phyloP scores from a whole-genome alignment of 2,329 filamentous ascomycete species.

The Arthrobotrys iridis region DNA sequence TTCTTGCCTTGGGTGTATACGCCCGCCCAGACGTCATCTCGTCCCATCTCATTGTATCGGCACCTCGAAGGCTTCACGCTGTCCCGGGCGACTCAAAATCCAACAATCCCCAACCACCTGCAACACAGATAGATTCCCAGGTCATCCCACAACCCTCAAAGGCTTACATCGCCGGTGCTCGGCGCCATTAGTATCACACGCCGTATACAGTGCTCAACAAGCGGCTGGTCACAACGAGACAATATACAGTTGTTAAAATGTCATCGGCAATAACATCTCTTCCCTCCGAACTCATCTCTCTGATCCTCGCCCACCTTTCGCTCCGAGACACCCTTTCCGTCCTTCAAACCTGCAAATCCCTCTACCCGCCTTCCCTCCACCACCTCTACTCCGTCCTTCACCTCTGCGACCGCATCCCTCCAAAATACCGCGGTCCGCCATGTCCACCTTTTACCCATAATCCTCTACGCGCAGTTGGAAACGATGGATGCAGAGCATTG shows the following conservation, averaged over 20 bases:
- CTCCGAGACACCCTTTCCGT: conserved; percentile 34
- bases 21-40: background rate
- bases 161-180: background rate
- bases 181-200: no score
- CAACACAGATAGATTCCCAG: conserved; percentile 9
- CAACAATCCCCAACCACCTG: conserved; percentile 23
- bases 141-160: background rate
- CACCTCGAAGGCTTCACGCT: no score
- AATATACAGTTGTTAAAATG: no score
- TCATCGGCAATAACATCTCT: conserved; percentile 10
- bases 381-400: conserved; percentile 40
- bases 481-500: conserved; percentile 29
- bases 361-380: conserved; percentile 30
- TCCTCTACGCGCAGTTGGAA: conserved; percentile 21
- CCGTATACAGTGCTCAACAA: no score
- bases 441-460: conserved; percentile 41
- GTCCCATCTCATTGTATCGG: background rate
- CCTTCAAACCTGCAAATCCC: conserved; percentile 38
- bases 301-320: conserved; percentile 19
- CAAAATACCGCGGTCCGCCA: conserved; percentile 31
- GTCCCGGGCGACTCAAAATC: conserved; percentile 8
- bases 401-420: conserved; percentile 41
- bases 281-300: conserved; percentile 22
- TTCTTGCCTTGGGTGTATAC: background rate
- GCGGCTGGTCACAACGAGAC: background rate